A percentile compares a stretch with the other conserved stretches of the same genome.
phyloP scores from a whole-genome alignment of 768 basidiomycete genomes.

The Suillus variegatus region DNA sequence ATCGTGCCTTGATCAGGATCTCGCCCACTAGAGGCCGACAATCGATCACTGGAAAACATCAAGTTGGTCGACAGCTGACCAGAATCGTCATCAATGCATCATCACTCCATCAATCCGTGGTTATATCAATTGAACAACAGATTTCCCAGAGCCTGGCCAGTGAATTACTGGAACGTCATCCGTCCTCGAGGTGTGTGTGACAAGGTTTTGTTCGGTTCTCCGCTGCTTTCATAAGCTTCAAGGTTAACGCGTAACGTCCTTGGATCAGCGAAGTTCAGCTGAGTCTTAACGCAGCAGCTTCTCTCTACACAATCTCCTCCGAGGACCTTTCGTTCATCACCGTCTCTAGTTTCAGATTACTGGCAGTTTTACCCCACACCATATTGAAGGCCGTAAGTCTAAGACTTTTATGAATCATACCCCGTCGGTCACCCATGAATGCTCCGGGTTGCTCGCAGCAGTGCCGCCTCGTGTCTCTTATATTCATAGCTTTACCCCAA shows the following conservation, averaged over 20 bases:
- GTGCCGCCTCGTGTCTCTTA: constrained; percentile 1
- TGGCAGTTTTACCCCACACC: constrained; percentile 3
- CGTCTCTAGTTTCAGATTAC: not conserved
- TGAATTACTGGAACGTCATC: not conserved
- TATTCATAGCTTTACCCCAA: not conserved
- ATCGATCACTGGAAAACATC: not conserved
- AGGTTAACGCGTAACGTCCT: not conserved
- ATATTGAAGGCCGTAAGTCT: not conserved
- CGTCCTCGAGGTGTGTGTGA: not conserved
- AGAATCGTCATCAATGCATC: not conserved
- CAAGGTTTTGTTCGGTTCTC: not conserved
- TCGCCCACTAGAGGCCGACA: constrained; percentile 1
- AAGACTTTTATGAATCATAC: not conserved
- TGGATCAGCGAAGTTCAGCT: not conserved
- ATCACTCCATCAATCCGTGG: not conserved
- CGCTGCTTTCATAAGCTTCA: not conserved
- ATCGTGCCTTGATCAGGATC: not conserved
- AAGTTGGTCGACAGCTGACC: not conserved
- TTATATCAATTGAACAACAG: too few relatives aligned
- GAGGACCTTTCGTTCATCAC: not conserved
- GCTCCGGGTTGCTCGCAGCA: not conserved
- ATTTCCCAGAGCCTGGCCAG: not conserved
- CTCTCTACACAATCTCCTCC: not conserved
- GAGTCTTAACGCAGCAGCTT: not conserved
- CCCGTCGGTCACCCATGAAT: not conserved